Conservation (phyloP, 2,329 filamentous ascomycete genomes). For the Botrytis aclada region DNA sequence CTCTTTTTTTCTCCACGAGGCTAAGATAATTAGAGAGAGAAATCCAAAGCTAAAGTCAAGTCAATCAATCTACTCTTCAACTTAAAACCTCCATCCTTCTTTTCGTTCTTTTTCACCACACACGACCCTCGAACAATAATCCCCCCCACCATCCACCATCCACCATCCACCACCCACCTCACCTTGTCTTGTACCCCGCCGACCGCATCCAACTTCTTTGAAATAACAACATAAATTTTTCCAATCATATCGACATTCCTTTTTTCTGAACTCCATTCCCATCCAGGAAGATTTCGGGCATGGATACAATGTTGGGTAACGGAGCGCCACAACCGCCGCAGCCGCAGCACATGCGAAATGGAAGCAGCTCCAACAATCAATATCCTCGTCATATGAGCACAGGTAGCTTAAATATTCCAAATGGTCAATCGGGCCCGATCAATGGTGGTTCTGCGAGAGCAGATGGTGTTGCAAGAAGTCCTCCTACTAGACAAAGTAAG, state of each 20-base stretch:
- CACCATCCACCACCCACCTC: not conserved
- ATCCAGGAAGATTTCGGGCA: not conserved
- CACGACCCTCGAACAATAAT: not conserved
- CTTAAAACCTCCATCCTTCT: not conserved
- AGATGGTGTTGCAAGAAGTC: constrained; percentile 20
- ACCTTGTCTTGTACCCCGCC: constrained; percentile 10
- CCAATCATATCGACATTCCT: not conserved
- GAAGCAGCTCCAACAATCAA: constrained; percentile 17
- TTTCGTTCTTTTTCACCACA: not conserved
- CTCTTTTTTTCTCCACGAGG: constrained; percentile 2
- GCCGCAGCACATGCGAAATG: constrained; percentile 18
- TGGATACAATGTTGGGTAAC: constrained; percentile 20
- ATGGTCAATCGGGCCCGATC: constrained; percentile 8
- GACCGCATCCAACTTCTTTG: not conserved
- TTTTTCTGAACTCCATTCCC: not conserved
- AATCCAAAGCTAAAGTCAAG: not conserved
- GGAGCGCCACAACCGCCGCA: constrained; percentile 18
- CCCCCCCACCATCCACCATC: too few relatives aligned
- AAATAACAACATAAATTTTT: constrained; percentile 4
- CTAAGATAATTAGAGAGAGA: not conserved
- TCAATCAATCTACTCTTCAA: not conserved
- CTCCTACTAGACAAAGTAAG: constrained; percentile 22
- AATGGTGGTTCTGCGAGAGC: constrained; percentile 4
- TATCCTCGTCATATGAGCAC: constrained; percentile 22
- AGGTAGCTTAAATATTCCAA: constrained; percentile 18